A percentile compares a stretch with the other conserved stretches of the same genome.
phyloP scores from a whole-genome alignment of 768 basidiomycete genomes.

The Strobilomyces dryophilus region DNA sequence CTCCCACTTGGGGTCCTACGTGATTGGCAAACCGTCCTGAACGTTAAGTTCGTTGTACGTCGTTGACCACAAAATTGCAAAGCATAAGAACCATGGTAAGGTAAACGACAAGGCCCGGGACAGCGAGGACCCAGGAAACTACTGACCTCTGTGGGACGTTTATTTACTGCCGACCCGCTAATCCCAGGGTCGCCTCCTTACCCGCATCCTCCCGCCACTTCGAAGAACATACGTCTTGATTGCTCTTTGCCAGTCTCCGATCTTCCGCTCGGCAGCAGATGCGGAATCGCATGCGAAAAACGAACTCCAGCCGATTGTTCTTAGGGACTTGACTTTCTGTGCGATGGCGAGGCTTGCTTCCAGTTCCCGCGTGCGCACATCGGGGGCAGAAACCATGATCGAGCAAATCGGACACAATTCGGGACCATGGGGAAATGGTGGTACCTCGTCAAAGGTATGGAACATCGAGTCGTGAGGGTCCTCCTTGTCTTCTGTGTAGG shows the following conservation, averaged over 20 bases:
- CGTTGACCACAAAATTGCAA: not conserved
- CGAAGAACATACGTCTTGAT: conserved; percentile 43
- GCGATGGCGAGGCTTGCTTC: conserved; percentile 45
- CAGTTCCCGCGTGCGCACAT: conserved; percentile 43
- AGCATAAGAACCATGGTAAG: not conserved
- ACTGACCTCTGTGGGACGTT: not conserved
- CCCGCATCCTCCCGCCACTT: conserved; percentile 36
- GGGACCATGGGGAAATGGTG: conserved; percentile 30
- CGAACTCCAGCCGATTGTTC: conserved; percentile 50
- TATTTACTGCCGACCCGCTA: not conserved
- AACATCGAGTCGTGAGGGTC: conserved; percentile 3
- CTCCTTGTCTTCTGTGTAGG: conserved; percentile 19
- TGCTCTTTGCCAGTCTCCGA: conserved; percentile 23
- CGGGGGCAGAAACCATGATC: conserved; percentile 18
- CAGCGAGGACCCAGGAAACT: not conserved
- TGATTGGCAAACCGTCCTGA: no score
- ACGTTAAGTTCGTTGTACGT: not conserved
- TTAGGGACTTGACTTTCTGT: conserved; percentile 39
- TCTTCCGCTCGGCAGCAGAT: conserved; percentile 13
- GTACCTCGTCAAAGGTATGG: conserved; percentile 9
- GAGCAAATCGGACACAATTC: conserved; percentile 37
- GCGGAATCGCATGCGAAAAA: conserved; percentile 33
- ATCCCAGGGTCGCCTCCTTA: conserved; percentile 41
- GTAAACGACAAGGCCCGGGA: not conserved
- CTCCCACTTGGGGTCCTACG: no score